These are phyloP conservation scores for Dactylis glomerata DNA, from an alignment of 176 grass and related monocot species.

Conservation along the genomic window DNA sequence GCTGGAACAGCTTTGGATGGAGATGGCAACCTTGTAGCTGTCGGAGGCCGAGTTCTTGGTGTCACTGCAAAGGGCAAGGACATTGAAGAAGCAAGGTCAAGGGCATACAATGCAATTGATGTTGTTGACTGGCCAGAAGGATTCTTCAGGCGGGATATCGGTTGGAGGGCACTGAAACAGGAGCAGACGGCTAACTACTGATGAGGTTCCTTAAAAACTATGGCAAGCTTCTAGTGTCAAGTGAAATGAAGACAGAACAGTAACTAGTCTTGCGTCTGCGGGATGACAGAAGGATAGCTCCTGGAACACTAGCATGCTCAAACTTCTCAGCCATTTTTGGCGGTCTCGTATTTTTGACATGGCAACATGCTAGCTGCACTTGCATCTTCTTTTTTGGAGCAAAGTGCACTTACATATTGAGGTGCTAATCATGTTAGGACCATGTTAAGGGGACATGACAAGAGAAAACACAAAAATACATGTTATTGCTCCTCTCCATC, in stretches of 20 bases:
- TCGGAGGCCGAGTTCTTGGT: slow-evolving; percentile 60
- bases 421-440: background rate
- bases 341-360: background rate
- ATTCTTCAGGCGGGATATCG: slow-evolving; percentile 73
- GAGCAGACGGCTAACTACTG: slow-evolving; percentile 33
- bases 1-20: slow-evolving; percentile 57
- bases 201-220: background rate
- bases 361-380: background rate
- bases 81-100: slow-evolving; percentile 61
- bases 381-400: background rate
- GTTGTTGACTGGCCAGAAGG: slow-evolving; percentile 78
- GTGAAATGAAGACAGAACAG: slow-evolving; percentile 9
- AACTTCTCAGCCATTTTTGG: background rate
- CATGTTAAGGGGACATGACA: no score
- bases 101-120: slow-evolving; percentile 56
- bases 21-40: slow-evolving; percentile 62
- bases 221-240: background rate
- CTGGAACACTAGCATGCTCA: background rate
- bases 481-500: no score
- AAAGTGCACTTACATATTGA: background rate
- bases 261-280: background rate
- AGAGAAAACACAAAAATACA: no score
- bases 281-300: background rate
- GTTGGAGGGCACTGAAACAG: slow-evolving; percentile 60
- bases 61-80: slow-evolving; percentile 71